A percentile compares a stretch with the other conserved stretches of the same genome.
phyloP scores from a whole-genome alignment of 768 basidiomycete species.

The Multifurca ochricompacta region DNA sequence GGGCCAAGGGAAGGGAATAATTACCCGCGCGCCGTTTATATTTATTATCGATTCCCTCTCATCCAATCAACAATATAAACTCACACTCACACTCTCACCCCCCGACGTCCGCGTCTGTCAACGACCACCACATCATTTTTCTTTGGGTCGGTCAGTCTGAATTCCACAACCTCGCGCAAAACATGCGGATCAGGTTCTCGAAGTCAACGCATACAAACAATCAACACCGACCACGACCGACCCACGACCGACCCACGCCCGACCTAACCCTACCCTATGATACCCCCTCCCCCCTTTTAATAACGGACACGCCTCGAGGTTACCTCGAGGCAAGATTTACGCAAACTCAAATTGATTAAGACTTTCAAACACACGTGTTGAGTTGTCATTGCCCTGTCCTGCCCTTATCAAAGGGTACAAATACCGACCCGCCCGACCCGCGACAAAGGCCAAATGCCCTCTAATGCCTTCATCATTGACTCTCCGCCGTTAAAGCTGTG shows the following conservation, averaged over 20 bases:
- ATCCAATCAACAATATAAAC: too few species aligned
- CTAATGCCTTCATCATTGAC: too few species aligned
- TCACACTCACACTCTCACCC: too few species aligned
- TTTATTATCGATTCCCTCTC: too few species aligned
- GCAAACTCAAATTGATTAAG: neutral
- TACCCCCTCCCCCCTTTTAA: neutral
- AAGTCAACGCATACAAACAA: neutral
- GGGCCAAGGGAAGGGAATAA: neutral
- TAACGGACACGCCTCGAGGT: neutral
- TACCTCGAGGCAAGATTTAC: conserved; percentile 9
- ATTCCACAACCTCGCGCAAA: neutral
- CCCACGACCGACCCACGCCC: too few species aligned
- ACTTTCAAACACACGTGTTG: neutral
- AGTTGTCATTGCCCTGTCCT: too few species aligned
- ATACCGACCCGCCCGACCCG: neutral
- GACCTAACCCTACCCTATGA: too few species aligned
- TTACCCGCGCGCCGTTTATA: neutral
- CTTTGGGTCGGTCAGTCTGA: neutral
- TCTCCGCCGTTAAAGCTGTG: neutral
- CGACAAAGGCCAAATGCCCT: neutral
- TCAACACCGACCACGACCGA: neutral
- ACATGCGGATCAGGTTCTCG: conserved; percentile 12
- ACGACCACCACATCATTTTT: neutral
- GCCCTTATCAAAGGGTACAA: neutral
- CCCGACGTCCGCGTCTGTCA: neutral